phyloP scores from a whole-genome alignment of 2,329 filamentous ascomycete species.

The Alternaria arborescens region DNA sequence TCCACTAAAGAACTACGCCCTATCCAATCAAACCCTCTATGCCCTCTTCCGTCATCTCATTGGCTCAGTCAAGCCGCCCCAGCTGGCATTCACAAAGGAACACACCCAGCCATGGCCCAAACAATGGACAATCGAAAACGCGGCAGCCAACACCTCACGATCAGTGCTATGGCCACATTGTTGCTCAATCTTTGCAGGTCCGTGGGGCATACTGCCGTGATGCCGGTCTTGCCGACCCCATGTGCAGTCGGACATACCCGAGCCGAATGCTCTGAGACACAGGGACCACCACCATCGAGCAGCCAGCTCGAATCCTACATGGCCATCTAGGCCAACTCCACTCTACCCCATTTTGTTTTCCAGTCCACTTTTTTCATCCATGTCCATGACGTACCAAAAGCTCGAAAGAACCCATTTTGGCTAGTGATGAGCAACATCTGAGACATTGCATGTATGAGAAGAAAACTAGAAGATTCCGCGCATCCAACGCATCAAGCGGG shows the following conservation, averaged over 20 bases:
- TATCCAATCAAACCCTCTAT: constrained; percentile 37
- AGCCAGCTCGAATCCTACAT: constrained; percentile 18
- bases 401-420: constrained; percentile 13
- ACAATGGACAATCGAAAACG: constrained; percentile 8
- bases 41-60: constrained; percentile 29
- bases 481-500: constrained; percentile 43
- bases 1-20: constrained; percentile 18
- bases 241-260: constrained; percentile 29
- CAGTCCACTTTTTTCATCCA: constrained; percentile 20
- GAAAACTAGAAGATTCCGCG: constrained; percentile 41
- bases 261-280: constrained; percentile 33
- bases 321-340: constrained; percentile 9
- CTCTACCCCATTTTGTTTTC: constrained; percentile 20
- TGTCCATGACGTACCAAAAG: constrained; percentile 32
- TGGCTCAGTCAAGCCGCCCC: constrained; percentile 39
- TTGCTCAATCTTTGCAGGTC: constrained; percentile 6
- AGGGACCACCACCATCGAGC: constrained; percentile 23
- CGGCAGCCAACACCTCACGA: not conserved
- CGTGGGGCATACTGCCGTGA: constrained; percentile 6
- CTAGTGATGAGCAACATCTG: constrained; percentile 25
- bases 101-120: constrained; percentile 17
- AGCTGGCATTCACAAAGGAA: constrained; percentile 29
- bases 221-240: constrained; percentile 23
- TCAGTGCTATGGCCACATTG: not conserved
- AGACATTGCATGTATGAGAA: constrained; percentile 41